These are phyloP conservation scores for Calcarisporium arbuscula DNA, from an alignment of 2,329 filamentous ascomycete species.

Conservation along the genomic window DNA sequence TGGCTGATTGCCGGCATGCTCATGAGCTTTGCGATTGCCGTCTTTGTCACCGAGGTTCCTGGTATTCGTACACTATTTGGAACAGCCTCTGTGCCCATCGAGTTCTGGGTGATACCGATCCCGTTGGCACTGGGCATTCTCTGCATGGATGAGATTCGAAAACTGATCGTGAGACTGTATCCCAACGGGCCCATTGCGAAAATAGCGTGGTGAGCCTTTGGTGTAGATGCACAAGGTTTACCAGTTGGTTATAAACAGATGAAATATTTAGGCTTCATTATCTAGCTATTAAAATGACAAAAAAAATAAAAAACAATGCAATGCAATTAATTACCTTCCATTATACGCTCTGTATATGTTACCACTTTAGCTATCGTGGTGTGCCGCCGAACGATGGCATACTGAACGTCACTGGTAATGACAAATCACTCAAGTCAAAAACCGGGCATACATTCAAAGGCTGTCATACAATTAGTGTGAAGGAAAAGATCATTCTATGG, in stretches of 20 bases:
- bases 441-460: no score
- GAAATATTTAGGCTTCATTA: not conserved
- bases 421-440: no score
- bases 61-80: constrained; percentile 42
- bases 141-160: constrained; percentile 45
- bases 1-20: constrained; percentile 40
- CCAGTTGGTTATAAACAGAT: not conserved
- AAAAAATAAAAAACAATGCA: no score
- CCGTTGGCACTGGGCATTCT: constrained; percentile 44
- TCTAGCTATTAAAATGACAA: not conserved
- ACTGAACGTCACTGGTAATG: no score
- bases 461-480: no score
- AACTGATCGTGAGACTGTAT: constrained; percentile 39
- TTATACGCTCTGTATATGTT: no score
- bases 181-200: constrained; percentile 38
- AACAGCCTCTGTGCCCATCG: constrained; percentile 42
- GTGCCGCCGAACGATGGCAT: no score
- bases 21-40: constrained; percentile 42
- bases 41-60: constrained; percentile 47
- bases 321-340: no score
- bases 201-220: constrained; percentile 39
- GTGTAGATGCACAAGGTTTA: not conserved
- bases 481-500: no score
- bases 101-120: constrained; percentile 47
- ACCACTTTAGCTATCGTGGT: no score